Evolutionary conservation across 192 early-diverging fungal species (phyloP).

Genomic region (Gonapodya sp.): DNA sequence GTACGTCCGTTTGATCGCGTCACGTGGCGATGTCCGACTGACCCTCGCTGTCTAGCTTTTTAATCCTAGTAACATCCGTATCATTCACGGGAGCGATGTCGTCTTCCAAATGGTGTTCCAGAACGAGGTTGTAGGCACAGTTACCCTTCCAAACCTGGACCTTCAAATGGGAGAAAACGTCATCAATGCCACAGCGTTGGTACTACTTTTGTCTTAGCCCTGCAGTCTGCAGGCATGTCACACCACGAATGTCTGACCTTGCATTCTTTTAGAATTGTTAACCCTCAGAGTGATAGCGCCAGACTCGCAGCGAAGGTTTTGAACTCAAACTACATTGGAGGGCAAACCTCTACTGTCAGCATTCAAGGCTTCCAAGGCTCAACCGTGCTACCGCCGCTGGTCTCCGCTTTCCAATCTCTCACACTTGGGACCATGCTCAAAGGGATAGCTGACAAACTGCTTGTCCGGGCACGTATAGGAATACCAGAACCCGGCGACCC

Average conservation of each 20-base stretch:
- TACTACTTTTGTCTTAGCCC: too few relatives aligned
- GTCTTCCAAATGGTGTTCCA: conserved; percentile 25
- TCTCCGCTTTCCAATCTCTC: conserved; percentile 30
- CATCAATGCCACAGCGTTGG: conserved; percentile 23
- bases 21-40: background rate
- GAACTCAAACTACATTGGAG: conserved; percentile 36
- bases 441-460: conserved; percentile 30
- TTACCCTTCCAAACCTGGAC: conserved; percentile 30
- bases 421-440: conserved; percentile 31
- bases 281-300: conserved; percentile 5
- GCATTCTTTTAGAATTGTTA: too few relatives aligned
- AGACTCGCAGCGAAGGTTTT: conserved; percentile 31
- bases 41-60: background rate
- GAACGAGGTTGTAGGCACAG: conserved; percentile 33
- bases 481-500: too few relatives aligned
- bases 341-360: conserved; percentile 26
- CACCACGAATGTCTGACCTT: too few relatives aligned
- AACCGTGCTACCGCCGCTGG: conserved; percentile 34
- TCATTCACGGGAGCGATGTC: background rate
- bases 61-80: background rate
- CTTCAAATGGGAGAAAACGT: conserved; percentile 32
- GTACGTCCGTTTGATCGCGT: background rate
- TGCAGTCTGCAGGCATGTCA: too few relatives aligned
- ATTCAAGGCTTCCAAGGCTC: conserved; percentile 32
- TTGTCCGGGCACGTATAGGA: conserved; percentile 23